These are phyloP conservation scores for Euphorbia tirucalli DNA, from an alignment of 345 rosid genomes.

Conservation along the genomic window DNA sequence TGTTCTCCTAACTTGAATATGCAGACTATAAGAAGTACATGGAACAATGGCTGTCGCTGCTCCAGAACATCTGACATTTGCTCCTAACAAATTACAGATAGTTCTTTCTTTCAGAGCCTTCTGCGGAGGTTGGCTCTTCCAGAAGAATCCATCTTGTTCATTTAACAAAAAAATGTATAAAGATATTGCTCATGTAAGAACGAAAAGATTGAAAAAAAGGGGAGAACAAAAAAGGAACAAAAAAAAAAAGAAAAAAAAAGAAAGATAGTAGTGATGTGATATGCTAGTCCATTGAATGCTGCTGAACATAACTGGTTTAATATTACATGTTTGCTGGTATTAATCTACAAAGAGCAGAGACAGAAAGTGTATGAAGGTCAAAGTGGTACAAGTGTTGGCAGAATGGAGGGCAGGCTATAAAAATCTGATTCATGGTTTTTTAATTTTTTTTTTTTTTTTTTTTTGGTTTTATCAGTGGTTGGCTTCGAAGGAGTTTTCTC, in stretches of 20 bases:
- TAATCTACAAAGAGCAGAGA: not conserved
- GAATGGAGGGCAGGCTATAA: not conserved
- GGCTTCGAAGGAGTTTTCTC: slow-evolving; percentile 9
- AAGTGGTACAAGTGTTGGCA: not conserved
- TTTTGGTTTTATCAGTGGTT: not conserved
- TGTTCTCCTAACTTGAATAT: slow-evolving; percentile 7
- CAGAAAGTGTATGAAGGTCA: not conserved
- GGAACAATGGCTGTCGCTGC: slow-evolving; percentile 60
- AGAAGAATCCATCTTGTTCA: slow-evolving; percentile 16
- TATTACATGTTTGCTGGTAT: not conserved
- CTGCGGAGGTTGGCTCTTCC: no score
- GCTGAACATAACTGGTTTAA: slow-evolving; percentile 20
- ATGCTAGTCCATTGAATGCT: slow-evolving; percentile 4
- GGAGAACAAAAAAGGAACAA: not conserved
- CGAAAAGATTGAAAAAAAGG: not conserved
- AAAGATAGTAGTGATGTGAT: not conserved
- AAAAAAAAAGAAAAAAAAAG: not conserved
- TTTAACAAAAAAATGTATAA: slow-evolving; percentile 12
- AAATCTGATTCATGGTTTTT: no score
- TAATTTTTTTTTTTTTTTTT: no score
- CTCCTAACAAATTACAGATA: slow-evolving; percentile 3
- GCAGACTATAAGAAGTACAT: slow-evolving; percentile 57
- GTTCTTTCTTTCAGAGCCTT: not conserved
- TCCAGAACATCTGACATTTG: slow-evolving; percentile 39
- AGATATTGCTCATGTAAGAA: not conserved